A percentile compares a stretch with the other conserved stretches of the same genome.
These are phyloP conservation scores for Triticum urartu DNA, from an alignment of 176 grass and related monocot species.

Conservation along the genomic window DNA sequence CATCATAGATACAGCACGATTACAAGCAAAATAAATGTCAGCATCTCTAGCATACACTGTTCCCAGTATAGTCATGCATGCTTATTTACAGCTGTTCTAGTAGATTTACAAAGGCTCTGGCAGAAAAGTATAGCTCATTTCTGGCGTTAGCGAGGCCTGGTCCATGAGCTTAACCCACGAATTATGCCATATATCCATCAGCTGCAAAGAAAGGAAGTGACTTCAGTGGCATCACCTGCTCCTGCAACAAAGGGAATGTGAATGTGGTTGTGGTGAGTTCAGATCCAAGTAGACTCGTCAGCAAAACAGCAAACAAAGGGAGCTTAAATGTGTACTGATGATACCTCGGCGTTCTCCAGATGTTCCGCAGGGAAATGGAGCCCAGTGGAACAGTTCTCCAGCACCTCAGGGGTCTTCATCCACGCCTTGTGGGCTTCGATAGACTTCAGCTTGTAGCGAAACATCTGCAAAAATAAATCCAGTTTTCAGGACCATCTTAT, in stretches of 20 bases:
- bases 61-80: conserved; percentile 23
- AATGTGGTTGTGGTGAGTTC: background rate
- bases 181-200: conserved; percentile 31
- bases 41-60: conserved; percentile 18
- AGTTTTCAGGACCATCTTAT: conserved; percentile 6
- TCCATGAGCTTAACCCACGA: background rate
- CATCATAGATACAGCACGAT: background rate
- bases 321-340: background rate
- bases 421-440: conserved; percentile 96
- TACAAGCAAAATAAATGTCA: conserved; percentile 16
- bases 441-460: conserved; percentile 86
- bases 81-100: conserved; percentile 70
- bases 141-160: background rate
- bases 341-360: conserved; percentile 64
- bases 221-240: conserved; percentile 64
- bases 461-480: conserved; percentile 60
- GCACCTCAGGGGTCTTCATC: conserved; percentile 90
- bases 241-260: conserved; percentile 38
- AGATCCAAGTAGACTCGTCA: background rate
- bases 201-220: conserved; percentile 70
- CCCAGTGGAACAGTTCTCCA: conserved; percentile 88
- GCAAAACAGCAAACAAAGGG: background rate
- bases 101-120: conserved; percentile 37
- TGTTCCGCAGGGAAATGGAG: conserved; percentile 63
- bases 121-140: background rate